Evolutionary conservation across 2,329 filamentous ascomycete genomes (phyloP).

Genomic region (Chrysosporium keratinophilum): DNA sequence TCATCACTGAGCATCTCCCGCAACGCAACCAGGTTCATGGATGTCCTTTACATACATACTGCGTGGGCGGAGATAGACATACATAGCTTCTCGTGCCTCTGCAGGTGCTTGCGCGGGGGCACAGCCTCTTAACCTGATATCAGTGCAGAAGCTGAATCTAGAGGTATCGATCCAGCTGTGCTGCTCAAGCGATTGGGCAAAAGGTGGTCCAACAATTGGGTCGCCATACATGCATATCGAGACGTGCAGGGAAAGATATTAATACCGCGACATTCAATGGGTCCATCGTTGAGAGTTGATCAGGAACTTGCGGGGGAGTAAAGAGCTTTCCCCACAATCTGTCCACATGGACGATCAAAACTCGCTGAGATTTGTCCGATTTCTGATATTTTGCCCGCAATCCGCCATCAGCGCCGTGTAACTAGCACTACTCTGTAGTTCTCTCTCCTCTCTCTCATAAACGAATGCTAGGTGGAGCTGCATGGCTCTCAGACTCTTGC

Average conservation of each 20-base stretch:
- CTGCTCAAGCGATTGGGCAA: not conserved
- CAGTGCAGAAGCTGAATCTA: not conserved
- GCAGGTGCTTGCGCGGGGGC: not conserved
- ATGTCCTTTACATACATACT: no score
- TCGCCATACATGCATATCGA: conserved; percentile 3
- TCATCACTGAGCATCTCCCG: no score
- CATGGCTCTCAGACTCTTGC: not conserved
- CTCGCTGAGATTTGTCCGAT: not conserved
- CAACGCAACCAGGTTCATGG: no score
- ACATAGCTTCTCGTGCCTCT: not conserved
- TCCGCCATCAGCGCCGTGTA: no score
- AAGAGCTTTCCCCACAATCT: conserved; percentile 1
- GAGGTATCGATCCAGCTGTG: not conserved
- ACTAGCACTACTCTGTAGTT: not conserved
- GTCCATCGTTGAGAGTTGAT: not conserved
- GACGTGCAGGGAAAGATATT: not conserved
- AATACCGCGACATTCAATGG: not conserved
- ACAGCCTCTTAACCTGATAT: not conserved
- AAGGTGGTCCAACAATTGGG: conserved; percentile 6
- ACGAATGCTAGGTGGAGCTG: not conserved
- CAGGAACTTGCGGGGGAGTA: not conserved
- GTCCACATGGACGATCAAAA: not conserved
- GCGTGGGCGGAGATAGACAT: no score
- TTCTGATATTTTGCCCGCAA: not conserved
- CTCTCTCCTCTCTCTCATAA: not conserved